Evolutionary conservation across 2,329 filamentous ascomycete genomes (phyloP), one percentile per base, ranked within the genome.

Genomic region (Fusarium tjaetaba): DNA sequence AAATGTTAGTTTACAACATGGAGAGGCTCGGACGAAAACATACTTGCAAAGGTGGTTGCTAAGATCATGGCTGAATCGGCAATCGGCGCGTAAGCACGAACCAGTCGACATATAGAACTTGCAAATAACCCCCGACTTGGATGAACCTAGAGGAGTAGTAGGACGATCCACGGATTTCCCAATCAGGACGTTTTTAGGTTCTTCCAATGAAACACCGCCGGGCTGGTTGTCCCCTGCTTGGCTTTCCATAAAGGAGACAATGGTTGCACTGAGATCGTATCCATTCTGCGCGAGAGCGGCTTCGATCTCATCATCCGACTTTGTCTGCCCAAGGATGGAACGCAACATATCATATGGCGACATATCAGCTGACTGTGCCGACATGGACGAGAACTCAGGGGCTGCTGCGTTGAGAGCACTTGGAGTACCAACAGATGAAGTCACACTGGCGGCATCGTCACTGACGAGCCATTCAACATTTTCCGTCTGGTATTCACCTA

Each of bases 1-100:
- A 30, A 14, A 18, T 34, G 42, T 76, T 61, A 76, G 68, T 36
- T 24, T 26, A 11, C 15, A 36, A 42, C 24, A 36, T 10, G 38
- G 32, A 46, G 43, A 28, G 42, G 13, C 38, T n/a, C 28, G 41
- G 13, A 30, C 22, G 11, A 56, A 49, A 57, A 92, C 94, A 88
- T 87, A 97, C 94, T 98, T 98, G 95, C 96, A 99, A 71, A 99
- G 89, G 79, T 98, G 96, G 79, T 94, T 97, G 80, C 94, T 97
- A 49, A 97, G 88, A 81, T 99, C 96, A 82, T 99, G 96, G 76
- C 95, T 97, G 83, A 98, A 99, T 65, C 96, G 92, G 82, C 96
- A 99, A 82, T 99, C 96, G 68, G 96, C 96, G 67, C 96, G 91
- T 60, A 98, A 91, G 81, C 96, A 99, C 82, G 96, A 94, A n/a